These are phyloP conservation scores for Leishmania guyanensis DNA, from an alignment of 208 protist species.

Conservation along the genomic window DNA sequence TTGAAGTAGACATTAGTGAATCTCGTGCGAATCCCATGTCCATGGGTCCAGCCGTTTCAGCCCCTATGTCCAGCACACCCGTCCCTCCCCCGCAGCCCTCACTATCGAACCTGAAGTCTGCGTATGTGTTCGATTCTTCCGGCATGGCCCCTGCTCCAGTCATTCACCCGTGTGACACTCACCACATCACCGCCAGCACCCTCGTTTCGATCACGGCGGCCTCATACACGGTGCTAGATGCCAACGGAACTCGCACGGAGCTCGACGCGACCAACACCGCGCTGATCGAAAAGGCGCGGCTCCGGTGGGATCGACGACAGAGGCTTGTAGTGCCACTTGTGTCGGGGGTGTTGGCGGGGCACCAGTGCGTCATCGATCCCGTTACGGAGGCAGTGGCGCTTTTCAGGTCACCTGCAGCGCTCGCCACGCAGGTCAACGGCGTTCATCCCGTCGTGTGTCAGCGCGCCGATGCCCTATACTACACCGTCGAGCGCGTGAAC, in stretches of 20 bases:
- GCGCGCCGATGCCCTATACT: slow-evolving; percentile 35
- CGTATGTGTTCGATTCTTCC: slow-evolving; percentile 7
- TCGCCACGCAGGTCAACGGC: not conserved
- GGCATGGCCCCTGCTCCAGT: slow-evolving; percentile 49
- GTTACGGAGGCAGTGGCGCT: slow-evolving; percentile 21
- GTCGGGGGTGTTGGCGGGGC: slow-evolving; percentile 6
- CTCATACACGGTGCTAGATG: slow-evolving; percentile 34
- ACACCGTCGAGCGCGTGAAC: slow-evolving; percentile 59
- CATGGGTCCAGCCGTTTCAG: not conserved
- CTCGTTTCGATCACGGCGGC: slow-evolving; percentile 53
- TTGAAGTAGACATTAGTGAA: slow-evolving; percentile 17
- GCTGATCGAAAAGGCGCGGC: slow-evolving; percentile 37
- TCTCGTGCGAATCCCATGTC: slow-evolving; percentile 23
- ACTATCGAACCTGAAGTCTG: not conserved
- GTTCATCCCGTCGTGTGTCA: slow-evolving; percentile 29
- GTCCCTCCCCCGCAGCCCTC: not conserved
- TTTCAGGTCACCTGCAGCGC: not conserved
- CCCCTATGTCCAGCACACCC: not conserved
- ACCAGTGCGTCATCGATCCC: slow-evolving; percentile 26
- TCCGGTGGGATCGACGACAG: slow-evolving; percentile 37
- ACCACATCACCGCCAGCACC: slow-evolving; percentile 53
- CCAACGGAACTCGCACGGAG: slow-evolving; percentile 10
- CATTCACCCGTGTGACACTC: slow-evolving; percentile 47
- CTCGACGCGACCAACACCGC: slow-evolving; percentile 30
- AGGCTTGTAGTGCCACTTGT: slow-evolving; percentile 21